Conservation (phyloP, 2,329 filamentous ascomycete genomes). For the Venturiaceae sp. region DNA sequence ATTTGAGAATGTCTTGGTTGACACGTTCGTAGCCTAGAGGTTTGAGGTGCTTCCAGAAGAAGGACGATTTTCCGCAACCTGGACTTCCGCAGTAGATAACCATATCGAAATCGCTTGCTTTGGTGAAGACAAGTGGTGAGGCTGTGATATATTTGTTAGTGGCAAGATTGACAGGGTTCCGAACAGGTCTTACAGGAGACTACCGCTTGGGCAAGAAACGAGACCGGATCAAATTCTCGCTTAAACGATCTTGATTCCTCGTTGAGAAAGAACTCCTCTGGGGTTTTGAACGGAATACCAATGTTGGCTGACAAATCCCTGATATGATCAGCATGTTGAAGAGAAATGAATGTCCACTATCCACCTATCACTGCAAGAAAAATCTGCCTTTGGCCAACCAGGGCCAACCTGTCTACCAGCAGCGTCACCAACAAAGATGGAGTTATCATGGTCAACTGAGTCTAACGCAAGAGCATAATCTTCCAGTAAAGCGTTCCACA, state of each 20-base stretch:
- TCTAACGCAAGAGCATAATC: slow-evolving; percentile 35
- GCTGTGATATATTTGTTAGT: neutral
- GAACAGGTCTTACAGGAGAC: neutral
- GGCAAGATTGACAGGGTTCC: neutral
- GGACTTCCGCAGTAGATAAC: slow-evolving; percentile 84
- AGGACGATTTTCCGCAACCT: slow-evolving; percentile 84
- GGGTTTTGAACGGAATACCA: slow-evolving; percentile 71
- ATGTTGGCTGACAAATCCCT: slow-evolving; percentile 81
- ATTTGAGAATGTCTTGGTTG: slow-evolving; percentile 85
- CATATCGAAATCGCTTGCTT: slow-evolving; percentile 59
- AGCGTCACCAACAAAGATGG: slow-evolving; percentile 87
- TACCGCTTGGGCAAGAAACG: neutral
- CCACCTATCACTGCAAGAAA: slow-evolving; percentile 51
- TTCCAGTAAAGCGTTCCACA: slow-evolving; percentile 65
- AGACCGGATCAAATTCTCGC: slow-evolving; percentile 60
- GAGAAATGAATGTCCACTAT: slow-evolving; percentile 7
- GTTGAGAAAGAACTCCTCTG: slow-evolving; percentile 82
- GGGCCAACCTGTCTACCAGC: slow-evolving; percentile 39
- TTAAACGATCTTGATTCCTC: slow-evolving; percentile 55
- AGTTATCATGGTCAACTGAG: slow-evolving; percentile 58
- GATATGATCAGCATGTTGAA: slow-evolving; percentile 3
- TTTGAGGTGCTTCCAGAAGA: slow-evolving; percentile 70
- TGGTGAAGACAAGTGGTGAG: slow-evolving; percentile 36
- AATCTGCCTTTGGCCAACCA: slow-evolving; percentile 41
- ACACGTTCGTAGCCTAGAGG: slow-evolving; percentile 73